Percentiles rank a stretch among this genome's conserved stretches.
These are phyloP conservation scores for Clonostachys chloroleuca DNA, from an alignment of 2,329 filamentous ascomycete species.

Conservation along the genomic window DNA sequence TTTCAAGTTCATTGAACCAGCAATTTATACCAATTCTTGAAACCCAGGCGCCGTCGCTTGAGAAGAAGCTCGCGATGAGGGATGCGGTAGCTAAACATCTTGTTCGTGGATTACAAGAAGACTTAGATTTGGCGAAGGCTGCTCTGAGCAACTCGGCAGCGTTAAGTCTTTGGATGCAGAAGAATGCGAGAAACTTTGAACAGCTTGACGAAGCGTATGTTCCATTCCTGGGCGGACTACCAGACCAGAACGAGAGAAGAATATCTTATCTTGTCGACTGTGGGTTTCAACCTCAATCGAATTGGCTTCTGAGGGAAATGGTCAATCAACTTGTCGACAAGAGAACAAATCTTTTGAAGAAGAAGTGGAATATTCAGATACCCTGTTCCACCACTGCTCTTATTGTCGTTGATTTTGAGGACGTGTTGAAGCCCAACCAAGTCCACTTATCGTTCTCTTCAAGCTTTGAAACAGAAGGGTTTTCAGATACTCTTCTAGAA, in stretches of 20 bases:
- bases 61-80: constrained; percentile 29
- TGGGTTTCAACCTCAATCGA: constrained; percentile 51
- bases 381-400: constrained; percentile 56
- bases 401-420: constrained; percentile 66
- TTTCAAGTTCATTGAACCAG: constrained; percentile 54
- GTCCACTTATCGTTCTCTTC: constrained; percentile 65
- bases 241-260: constrained; percentile 40
- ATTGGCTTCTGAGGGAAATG: constrained; percentile 41
- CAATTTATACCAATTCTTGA: constrained; percentile 67
- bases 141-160: constrained; percentile 43
- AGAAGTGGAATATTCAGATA: constrained; percentile 56
- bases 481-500: constrained; percentile 49
- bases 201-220: constrained; percentile 31
- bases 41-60: constrained; percentile 45
- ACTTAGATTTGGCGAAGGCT: constrained; percentile 45
- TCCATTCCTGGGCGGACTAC: constrained; percentile 44
- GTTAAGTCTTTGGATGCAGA: constrained; percentile 50
- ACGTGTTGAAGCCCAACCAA: constrained; percentile 42
- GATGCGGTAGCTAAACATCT: constrained; percentile 44
- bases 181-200: constrained; percentile 23
- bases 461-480: constrained; percentile 53
- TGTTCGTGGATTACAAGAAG: constrained; percentile 38
- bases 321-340: constrained; percentile 40
- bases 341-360: constrained; percentile 48
- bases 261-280: constrained; percentile 51